phyloP scores from a whole-genome alignment of 495 filamentous ascomycete genomes.

The Talaromyces trachyspermus region DNA sequence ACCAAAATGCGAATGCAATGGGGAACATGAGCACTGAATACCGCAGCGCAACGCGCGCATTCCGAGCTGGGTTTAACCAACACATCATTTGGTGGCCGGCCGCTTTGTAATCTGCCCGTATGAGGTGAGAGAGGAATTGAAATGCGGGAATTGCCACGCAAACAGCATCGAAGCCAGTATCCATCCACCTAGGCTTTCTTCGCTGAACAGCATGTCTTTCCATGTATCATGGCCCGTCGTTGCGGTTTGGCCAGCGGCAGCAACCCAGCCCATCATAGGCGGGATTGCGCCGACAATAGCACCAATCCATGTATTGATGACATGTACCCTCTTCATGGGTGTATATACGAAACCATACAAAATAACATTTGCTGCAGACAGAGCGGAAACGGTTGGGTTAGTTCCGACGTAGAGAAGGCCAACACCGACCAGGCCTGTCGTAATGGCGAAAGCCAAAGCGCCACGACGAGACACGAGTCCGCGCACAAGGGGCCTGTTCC shows the following conservation, averaged over 20 bases:
- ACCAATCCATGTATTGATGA: constrained; percentile 91
- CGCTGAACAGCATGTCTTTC: constrained; percentile 69
- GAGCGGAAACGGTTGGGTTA: constrained; percentile 83
- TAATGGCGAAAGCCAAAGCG: constrained; percentile 73
- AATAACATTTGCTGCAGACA: constrained; percentile 77
- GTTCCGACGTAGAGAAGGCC: constrained; percentile 75
- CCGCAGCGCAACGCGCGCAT: constrained; percentile 76
- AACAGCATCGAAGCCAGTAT: constrained; percentile 76
- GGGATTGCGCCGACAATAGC: constrained; percentile 90
- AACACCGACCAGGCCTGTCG: constrained; percentile 58
- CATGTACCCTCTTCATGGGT: constrained; percentile 78
- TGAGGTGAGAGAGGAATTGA: constrained; percentile 87
- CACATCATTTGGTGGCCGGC: constrained; percentile 88
- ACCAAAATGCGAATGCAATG: constrained; percentile 76
- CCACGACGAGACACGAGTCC: constrained; percentile 65
- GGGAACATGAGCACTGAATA: constrained; percentile 88
- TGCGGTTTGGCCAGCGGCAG: constrained; percentile 82
- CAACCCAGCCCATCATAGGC: constrained; percentile 96
- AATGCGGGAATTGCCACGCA: constrained; percentile 97
- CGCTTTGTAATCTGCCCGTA: constrained; percentile 79
- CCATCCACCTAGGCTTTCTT: constrained; percentile 77
- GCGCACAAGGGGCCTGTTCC: constrained; percentile 82
- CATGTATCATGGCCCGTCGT: constrained; percentile 59
- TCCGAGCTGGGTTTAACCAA: constrained; percentile 79
- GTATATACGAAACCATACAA: constrained; percentile 92